A percentile compares a stretch with the other conserved stretches of the same genome.
phyloP scores from a whole-genome alignment of 2,329 filamentous ascomycete species.

The Diaporthe ilicicola region DNA sequence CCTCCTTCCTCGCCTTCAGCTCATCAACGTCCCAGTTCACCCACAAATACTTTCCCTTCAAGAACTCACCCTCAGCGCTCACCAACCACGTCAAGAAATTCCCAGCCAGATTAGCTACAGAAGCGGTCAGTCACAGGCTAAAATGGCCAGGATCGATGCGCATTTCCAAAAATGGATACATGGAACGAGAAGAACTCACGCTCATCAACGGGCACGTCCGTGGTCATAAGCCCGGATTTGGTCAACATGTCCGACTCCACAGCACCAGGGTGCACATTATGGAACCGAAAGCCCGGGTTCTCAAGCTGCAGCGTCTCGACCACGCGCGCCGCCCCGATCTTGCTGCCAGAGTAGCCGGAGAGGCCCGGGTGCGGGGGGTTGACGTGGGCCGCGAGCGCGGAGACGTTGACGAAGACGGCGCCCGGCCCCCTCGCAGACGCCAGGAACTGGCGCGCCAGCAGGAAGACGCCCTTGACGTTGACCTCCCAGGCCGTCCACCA shows the following conservation, averaged over 20 bases:
- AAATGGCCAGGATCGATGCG: too few species aligned
- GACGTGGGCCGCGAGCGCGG: slow-evolving; percentile 32
- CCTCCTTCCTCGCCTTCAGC: slow-evolving; percentile 39
- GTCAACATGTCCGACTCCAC: slow-evolving; percentile 16
- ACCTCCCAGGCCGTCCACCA: slow-evolving; percentile 41
- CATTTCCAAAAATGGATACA: too few species aligned
- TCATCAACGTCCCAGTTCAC: slow-evolving; percentile 53
- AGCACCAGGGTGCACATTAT: slow-evolving; percentile 25
- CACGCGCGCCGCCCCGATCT: slow-evolving; percentile 32
- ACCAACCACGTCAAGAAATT: slow-evolving; percentile 42
- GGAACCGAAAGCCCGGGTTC: slow-evolving; percentile 20
- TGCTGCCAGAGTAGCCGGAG: slow-evolving; percentile 30
- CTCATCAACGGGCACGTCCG: slow-evolving; percentile 22
- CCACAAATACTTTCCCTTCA: slow-evolving; percentile 49
- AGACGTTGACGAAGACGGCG: slow-evolving; percentile 38
- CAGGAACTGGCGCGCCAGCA: slow-evolving; percentile 37
- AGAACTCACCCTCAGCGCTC: slow-evolving; percentile 45
- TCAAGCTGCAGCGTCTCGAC: slow-evolving; percentile 32
- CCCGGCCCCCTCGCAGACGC: slow-evolving; percentile 25
- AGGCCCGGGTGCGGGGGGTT: slow-evolving; percentile 24
- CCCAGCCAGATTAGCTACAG: slow-evolving; percentile 35
- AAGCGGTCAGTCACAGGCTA: background rate
- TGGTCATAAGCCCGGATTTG: background rate
- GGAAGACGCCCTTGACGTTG: slow-evolving; percentile 38
- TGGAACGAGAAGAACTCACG: background rate